Evolutionary conservation across 768 basidiomycete genomes (phyloP).

Genomic region (Boletus rufocinnamomeus): DNA sequence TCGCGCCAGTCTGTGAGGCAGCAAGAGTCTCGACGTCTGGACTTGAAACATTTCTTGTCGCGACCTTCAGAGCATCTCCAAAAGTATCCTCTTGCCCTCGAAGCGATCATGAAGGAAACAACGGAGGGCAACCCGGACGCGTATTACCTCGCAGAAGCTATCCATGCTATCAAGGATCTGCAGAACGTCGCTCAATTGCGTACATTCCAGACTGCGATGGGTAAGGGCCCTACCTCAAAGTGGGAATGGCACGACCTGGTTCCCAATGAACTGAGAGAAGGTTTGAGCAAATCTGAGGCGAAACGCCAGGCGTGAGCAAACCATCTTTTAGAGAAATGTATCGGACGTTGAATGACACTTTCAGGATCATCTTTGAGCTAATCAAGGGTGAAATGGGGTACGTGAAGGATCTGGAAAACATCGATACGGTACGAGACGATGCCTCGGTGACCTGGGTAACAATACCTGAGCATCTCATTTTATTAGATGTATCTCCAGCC

Average conservation of each 20-base stretch:
- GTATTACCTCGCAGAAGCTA: constrained; percentile 82
- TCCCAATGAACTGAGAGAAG: constrained; percentile 59
- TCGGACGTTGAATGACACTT: constrained; percentile 1
- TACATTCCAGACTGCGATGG: constrained; percentile 90
- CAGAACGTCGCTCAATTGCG: constrained; percentile 80
- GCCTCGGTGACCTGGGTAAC: constrained; percentile 19
- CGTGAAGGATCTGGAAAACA: constrained; percentile 87
- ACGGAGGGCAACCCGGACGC: constrained; percentile 76
- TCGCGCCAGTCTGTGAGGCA: constrained; percentile 50
- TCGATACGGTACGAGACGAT: constrained; percentile 57
- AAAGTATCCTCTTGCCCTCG: constrained; percentile 75
- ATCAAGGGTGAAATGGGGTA: constrained; percentile 97
- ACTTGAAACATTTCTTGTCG: constrained; percentile 62
- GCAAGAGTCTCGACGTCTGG: constrained; percentile 58
- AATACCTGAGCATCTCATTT: constrained; percentile 6
- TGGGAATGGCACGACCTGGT: constrained; percentile 94
- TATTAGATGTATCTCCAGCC: constrained; percentile 80
- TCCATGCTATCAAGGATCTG: constrained; percentile 79
- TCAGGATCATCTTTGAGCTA: constrained; percentile 87
- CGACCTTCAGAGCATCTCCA: constrained; percentile 65
- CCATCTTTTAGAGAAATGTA: neutral
- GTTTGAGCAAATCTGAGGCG: constrained; percentile 68
- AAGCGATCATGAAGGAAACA: constrained; percentile 85
- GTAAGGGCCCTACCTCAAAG: constrained; percentile 74
- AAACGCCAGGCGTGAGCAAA: constrained; percentile 80